Evolutionary conservation across 345 rosid genomes (phyloP), one percentile per base, ranked within the genome.

Genomic region (Camelina hispida): DNA sequence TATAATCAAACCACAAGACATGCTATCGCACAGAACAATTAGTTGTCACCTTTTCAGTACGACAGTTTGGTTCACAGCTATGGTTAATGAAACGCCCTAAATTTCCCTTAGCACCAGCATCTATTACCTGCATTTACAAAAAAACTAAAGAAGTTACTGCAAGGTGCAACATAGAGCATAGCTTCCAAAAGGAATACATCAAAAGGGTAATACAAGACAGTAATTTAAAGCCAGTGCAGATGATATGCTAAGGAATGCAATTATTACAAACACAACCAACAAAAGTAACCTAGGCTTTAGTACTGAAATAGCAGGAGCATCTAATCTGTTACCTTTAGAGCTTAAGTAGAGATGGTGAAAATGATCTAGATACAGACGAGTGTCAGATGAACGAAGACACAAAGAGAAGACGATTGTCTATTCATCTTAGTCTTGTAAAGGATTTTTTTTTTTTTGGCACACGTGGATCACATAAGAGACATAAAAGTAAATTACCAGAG

Each of bases 51-150:
- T 95, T 95, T 84, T 95, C 98, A 22, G 99, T 95, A 47, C 93
- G 98, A 79, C 99, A 92, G 83, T 95, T 95, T 61, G 99, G 99
- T 80, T 95, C 94, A 81, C 99, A 95, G 68, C 99, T 95, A 77
- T 95, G 99, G 83, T 95, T 95, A 54, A 95, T 90, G 82, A 95
- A 95, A 78, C 98, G 97, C 69, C 97, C 99, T 87, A 95, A 64
- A 75, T 95, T 95, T 68, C 98, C 99, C 85, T 95, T 95, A 4
- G 82, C 92, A 81, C 91, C 91, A 46, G 99, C 99, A 81, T 90
- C 98, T 62, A 92, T 95, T 58, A 95, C 97, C 99, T 95, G 93
- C 77, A 76, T 80, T 35, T 46, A 75, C 14, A 62, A 47, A 62
- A 62, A 78, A 68, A 66, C 5, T 16, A 18, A 9, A 8, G 38